Evolutionary conservation across 768 basidiomycete species (phyloP).

Genomic region (Kwoniella europaea): DNA sequence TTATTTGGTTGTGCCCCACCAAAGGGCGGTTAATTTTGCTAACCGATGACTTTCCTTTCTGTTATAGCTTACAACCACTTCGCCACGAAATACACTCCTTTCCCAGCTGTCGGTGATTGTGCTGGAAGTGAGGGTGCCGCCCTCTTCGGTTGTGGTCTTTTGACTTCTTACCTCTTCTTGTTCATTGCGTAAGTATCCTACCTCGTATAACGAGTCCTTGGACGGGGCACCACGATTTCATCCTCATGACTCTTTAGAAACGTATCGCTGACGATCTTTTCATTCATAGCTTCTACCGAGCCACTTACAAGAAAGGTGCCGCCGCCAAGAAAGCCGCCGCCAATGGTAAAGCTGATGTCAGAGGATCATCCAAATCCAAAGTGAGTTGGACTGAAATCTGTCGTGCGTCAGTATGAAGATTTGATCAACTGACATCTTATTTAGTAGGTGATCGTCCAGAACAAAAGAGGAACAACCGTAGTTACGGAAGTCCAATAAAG

Average conservation of each 20-base stretch:
- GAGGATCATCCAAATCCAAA: slow-evolving; percentile 52
- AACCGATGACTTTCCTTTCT: slow-evolving; percentile 6
- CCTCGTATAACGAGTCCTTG: too few relatives aligned
- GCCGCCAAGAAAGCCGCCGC: slow-evolving; percentile 32
- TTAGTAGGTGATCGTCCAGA: slow-evolving; percentile 45
- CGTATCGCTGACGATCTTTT: neutral
- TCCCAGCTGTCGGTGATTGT: slow-evolving; percentile 77
- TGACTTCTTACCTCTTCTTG: slow-evolving; percentile 87
- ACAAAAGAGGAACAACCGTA: slow-evolving; percentile 32
- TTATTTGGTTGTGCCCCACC: slow-evolving; percentile 29
- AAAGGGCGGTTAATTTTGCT: slow-evolving; percentile 23
- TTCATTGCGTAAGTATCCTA: slow-evolving; percentile 71
- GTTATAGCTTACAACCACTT: slow-evolving; percentile 77
- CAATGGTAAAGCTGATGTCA: slow-evolving; percentile 39
- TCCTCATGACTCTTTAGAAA: neutral
- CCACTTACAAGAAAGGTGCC: slow-evolving; percentile 57
- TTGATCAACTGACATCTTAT: neutral
- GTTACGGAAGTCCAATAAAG: slow-evolving; percentile 34
- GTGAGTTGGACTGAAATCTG: slow-evolving; percentile 26
- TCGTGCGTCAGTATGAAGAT: neutral
- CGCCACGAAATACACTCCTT: slow-evolving; percentile 65
- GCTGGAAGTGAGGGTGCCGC: slow-evolving; percentile 88
- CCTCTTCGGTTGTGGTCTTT: slow-evolving; percentile 81
- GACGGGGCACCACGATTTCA: too few relatives aligned
- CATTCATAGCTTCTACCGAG: slow-evolving; percentile 55